phyloP scores from a whole-genome alignment of 768 basidiomycete genomes.

The Agrocybe pediades region DNA sequence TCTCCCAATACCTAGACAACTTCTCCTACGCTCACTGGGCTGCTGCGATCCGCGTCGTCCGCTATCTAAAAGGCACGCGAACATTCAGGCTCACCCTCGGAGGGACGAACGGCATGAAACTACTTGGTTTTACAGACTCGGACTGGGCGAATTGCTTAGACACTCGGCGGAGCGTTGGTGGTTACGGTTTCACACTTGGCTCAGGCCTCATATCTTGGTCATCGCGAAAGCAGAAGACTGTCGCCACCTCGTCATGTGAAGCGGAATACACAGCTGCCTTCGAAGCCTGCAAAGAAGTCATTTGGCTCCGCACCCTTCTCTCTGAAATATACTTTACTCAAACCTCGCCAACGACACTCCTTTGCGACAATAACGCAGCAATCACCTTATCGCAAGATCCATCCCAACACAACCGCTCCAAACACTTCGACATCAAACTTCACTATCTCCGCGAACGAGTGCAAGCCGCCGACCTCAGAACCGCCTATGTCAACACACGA shows the following conservation, averaged over 20 bases:
- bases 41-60: constrained; percentile 21
- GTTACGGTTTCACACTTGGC: constrained; percentile 24
- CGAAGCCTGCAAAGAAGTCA: constrained; percentile 25
- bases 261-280: constrained; percentile 46
- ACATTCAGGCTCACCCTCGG: constrained; percentile 15
- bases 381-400: constrained; percentile 36
- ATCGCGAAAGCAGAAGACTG: constrained; percentile 33
- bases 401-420: constrained; percentile 29
- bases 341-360: constrained; percentile 7
- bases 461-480: constrained; percentile 19
- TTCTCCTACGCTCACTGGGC: constrained; percentile 26
- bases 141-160: constrained; percentile 27
- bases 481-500: constrained; percentile 31
- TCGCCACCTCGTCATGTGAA: constrained; percentile 32
- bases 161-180: constrained; percentile 21
- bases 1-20: constrained; percentile 28
- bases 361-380: constrained; percentile 38
- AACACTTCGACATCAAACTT: not conserved
- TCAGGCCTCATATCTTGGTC: constrained; percentile 29
- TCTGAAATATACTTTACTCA: constrained; percentile 6
- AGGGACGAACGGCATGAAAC: constrained; percentile 15
- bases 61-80: constrained; percentile 21
- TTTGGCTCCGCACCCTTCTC: constrained; percentile 19
- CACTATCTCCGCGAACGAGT: constrained; percentile 27
- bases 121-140: constrained; percentile 24